Conservation (phyloP, 306 rosid species). For the Lablab purpureus region DNA sequence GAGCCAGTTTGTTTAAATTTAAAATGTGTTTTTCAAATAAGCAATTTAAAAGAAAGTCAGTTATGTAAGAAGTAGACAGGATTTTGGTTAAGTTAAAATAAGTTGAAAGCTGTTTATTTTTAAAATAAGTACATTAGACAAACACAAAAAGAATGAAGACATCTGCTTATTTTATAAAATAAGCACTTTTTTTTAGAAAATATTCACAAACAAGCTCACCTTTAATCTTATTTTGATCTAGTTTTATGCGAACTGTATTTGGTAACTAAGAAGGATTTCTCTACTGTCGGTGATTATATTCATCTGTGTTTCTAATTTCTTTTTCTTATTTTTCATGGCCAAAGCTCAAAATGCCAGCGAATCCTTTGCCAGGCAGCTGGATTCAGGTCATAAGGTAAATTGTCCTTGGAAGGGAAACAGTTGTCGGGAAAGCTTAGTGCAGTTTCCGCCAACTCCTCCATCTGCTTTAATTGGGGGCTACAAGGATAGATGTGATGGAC, state of each 20-base stretch:
- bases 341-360: slow-evolving; percentile 81
- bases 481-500: slow-evolving; percentile 99
- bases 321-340: slow-evolving; percentile 49
- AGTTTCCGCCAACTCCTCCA: slow-evolving; percentile 93
- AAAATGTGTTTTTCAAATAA: too few species aligned
- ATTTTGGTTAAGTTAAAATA: too few species aligned
- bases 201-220: too few species aligned
- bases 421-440: slow-evolving; percentile 99
- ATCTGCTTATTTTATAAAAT: too few species aligned
- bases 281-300: slow-evolving; percentile 33
- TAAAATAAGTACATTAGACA: too few species aligned
- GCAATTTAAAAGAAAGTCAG: too few species aligned
- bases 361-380: slow-evolving; percentile 89
- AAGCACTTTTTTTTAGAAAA: too few species aligned
- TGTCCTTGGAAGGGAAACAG: slow-evolving; percentile 98
- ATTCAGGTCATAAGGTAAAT: slow-evolving; percentile 74
- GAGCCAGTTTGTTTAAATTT: too few species aligned
- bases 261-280: slow-evolving; percentile 38
- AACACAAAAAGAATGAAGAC: too few species aligned
- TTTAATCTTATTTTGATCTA: slow-evolving; percentile 17
- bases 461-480: slow-evolving; percentile 91
- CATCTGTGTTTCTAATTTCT: slow-evolving; percentile 40
- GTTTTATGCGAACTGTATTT: slow-evolving; percentile 30
- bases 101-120: too few species aligned
- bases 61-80: too few species aligned